Base-by-base conservation (phyloP, 2,329 filamentous ascomycete genomes). In the Tolypocladium ophioglossoides region DNA sequence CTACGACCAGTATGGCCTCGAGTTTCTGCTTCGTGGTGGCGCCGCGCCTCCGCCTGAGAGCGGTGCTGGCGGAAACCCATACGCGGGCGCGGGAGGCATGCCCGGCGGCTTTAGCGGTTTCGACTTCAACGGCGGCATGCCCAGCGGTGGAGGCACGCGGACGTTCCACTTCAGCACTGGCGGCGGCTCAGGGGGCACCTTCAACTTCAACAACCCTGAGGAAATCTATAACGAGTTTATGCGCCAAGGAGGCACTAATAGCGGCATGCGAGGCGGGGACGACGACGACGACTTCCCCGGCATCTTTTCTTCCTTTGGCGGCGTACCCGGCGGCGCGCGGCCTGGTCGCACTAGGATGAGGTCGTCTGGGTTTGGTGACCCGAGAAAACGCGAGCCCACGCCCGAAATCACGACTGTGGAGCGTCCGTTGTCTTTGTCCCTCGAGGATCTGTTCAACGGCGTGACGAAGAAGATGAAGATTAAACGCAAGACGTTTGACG, bases 391-490 rank as follows among this genome's bases (percentile, higher is more conserved):
- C 48, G 67, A 70, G 38, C 56, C 66, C 6, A 89, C 89, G 4
- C 88, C 90, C 0, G 92, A 97, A 68, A 88, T 95, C 20, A 91
- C 91, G 0, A 91, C 95, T 1, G 86, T 97, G 12, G 92, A 97
- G 72, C 86, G 89, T 64, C 84, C 87, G 48, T 71, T 99, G 58
- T 83, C 85, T 3, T 75, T 99, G 24, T 83, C 87, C 2, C 74
- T 99, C 37, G 94, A 99, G 70, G 94, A 99, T 65, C 73, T 97
- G 57, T 97, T 83, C 74, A 85, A 80, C 30, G 94, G 94, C 41
- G 83, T 84, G 38, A 90, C 87, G 50, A 99, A 99, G 82, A 96
- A 95, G 79, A 90, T 99, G 80, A 95, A 94, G 75, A 95, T 97
- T 60, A 96, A 96, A 77, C 83, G 92, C 65, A 97, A 97, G 82